Conservation (phyloP, 257 asterid species). For the Voacanga thouarsii region DNA sequence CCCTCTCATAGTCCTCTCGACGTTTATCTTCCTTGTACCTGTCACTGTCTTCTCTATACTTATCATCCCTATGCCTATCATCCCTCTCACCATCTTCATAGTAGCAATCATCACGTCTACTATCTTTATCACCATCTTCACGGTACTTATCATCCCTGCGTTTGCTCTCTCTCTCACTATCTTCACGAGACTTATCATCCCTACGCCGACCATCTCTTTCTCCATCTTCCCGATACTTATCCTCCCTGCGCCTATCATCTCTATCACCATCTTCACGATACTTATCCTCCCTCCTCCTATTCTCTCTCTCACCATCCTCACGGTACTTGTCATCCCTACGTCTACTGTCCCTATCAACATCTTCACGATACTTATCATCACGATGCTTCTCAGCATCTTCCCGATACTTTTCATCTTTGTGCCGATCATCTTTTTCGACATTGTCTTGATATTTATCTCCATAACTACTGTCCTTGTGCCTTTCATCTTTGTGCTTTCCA, state of each 20-base stretch:
- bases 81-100: slow-evolving; percentile 56
- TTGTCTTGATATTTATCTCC: slow-evolving; percentile 58
- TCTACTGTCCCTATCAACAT: slow-evolving; percentile 52
- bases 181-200: slow-evolving; percentile 57
- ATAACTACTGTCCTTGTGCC: slow-evolving; percentile 51
- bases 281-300: slow-evolving; percentile 41
- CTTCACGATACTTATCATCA: slow-evolving; percentile 56
- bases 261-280: slow-evolving; percentile 51
- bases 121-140: slow-evolving; percentile 60
- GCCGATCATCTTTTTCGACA: slow-evolving; percentile 58
- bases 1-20: slow-evolving; percentile 64
- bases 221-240: slow-evolving; percentile 47
- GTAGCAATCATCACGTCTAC: slow-evolving; percentile 46
- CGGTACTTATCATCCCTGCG: slow-evolving; percentile 59
- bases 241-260: slow-evolving; percentile 55
- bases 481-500: slow-evolving; percentile 60
- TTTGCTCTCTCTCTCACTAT: slow-evolving; percentile 52
- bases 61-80: slow-evolving; percentile 41
- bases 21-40: slow-evolving; percentile 60
- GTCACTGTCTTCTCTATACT: slow-evolving; percentile 45
- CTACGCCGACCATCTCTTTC: slow-evolving; percentile 50
- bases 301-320: slow-evolving; percentile 56
- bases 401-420: slow-evolving; percentile 53
- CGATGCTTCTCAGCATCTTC: slow-evolving; percentile 46
- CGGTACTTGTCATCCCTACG: slow-evolving; percentile 55